Evolutionary conservation across 805 yeast species (phyloP).

Genomic region (Blastobotrys chiropterorum): DNA sequence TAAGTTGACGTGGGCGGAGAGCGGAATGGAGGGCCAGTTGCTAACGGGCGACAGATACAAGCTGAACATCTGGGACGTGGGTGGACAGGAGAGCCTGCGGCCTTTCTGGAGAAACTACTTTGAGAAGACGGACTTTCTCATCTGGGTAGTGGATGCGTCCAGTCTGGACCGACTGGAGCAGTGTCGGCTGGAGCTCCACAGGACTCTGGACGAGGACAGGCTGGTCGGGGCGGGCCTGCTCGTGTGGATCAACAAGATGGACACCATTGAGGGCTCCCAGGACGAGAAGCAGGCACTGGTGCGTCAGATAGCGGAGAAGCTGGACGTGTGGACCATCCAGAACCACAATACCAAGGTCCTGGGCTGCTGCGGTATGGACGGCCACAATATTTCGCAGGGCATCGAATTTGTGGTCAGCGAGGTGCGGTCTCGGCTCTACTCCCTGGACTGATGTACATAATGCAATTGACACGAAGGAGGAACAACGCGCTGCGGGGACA

Average conservation of each 20-base stretch:
- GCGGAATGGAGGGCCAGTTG: not conserved
- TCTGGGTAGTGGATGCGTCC: slow-evolving; percentile 80
- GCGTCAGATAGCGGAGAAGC: slow-evolving; percentile 9
- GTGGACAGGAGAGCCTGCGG: slow-evolving; percentile 79
- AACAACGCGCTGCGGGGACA: not conserved
- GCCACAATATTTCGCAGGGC: slow-evolving; percentile 36
- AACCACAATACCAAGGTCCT: slow-evolving; percentile 39
- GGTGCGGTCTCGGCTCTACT: slow-evolving; percentile 36
- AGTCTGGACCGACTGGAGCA: slow-evolving; percentile 58
- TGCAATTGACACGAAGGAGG: not conserved
- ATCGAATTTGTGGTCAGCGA: slow-evolving; percentile 41
- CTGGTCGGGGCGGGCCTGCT: slow-evolving; percentile 64
- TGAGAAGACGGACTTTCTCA: slow-evolving; percentile 67
- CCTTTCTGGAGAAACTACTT: slow-evolving; percentile 93
- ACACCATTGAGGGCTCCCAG: slow-evolving; percentile 37
- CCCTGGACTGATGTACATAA: slow-evolving; percentile 21
- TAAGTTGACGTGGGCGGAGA: slow-evolving; percentile 14
- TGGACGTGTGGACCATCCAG: slow-evolving; percentile 20
- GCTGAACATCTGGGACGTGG: slow-evolving; percentile 62
- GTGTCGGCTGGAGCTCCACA: slow-evolving; percentile 57
- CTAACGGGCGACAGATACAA: slow-evolving; percentile 18
- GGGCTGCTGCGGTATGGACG: slow-evolving; percentile 46
- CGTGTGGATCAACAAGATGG: slow-evolving; percentile 70
- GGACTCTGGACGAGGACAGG: slow-evolving; percentile 58
- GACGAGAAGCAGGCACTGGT: slow-evolving; percentile 10